A percentile compares a stretch with the other conserved stretches of the same genome.
Conservation (phyloP, 176 grass and related monocot genomes). For the Dendrocalamus sinicus region DNA sequence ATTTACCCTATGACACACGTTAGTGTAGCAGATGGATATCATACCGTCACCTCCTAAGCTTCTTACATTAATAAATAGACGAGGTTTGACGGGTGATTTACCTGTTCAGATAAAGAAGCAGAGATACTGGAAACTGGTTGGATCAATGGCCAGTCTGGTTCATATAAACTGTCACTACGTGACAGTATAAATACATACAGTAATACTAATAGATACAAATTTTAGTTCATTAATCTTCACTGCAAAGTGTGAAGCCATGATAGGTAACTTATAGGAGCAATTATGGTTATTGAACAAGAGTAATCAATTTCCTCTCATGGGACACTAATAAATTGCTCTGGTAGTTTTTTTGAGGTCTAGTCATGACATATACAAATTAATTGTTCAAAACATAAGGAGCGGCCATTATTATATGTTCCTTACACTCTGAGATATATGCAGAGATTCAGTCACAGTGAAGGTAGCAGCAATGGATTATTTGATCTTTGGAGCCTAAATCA, state of each 20-base stretch:
- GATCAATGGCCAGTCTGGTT: not conserved
- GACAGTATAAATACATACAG: not conserved
- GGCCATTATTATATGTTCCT: not conserved
- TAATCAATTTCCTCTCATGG: not conserved
- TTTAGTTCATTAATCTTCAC: not conserved
- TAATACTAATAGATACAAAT: not conserved
- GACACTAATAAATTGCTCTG: not conserved
- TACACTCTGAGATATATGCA: not conserved
- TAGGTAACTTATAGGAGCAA: constrained; percentile 7
- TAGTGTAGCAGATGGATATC: not conserved
- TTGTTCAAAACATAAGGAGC: not conserved
- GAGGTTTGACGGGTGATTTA: not conserved
- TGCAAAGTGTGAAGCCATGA: not conserved
- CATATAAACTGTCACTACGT: not conserved
- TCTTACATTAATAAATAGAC: not conserved
- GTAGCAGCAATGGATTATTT: not conserved
- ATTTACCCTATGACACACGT: not conserved
- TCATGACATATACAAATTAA: not conserved
- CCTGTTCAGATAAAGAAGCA: not conserved
- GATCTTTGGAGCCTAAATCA: not conserved
- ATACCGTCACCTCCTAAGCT: not conserved
- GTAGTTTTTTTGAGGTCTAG: not conserved
- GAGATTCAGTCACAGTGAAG: not conserved
- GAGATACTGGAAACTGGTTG: not conserved
- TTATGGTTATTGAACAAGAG: not conserved